Base-by-base conservation (phyloP, 2,329 filamentous ascomycete species). In the Fusarium transvaalense region DNA sequence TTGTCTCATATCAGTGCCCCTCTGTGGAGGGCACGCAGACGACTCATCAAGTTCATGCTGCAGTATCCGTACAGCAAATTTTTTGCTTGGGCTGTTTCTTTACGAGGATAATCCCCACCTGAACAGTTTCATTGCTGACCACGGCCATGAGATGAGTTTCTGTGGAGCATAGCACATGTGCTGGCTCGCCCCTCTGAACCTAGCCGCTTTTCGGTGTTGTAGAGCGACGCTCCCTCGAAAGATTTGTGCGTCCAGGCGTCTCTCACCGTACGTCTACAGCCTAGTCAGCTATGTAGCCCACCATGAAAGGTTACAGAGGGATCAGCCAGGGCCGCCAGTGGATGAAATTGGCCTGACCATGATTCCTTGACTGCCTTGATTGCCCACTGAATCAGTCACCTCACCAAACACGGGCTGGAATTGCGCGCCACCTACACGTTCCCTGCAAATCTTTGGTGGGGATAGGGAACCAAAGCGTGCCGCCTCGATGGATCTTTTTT, bases 331-430 rank as follows among this genome's bases (percentile, higher is more conserved):
- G 34, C 50, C 48, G 23, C 52, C 63, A 68, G 63, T 54, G 56
- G 58, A 47, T 54, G 53, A 39, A 50, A 62, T 56, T 63, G 57
- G 51, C 54, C 45, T 60, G 56, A 52, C 47, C 39, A 42, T 52
- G 53, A 41, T 56, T 47, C 59, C 60, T 73, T 43, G 71, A 53
- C 42, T 65, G 57, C 55, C 61, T 63, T 73, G 71, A 69, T 74
- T 61, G 48, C 56, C 61, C 54, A 55, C 64, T 73, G 67, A 65
- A 72, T 72, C 68, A 72, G 64, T 69, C 67, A 58, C 50, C 46
- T 51, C n/a, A n/a, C 47, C 57, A 29, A 62, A 60, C 68, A 73
- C 71, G 68, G 71, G 62, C 61, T 48, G 61, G 61, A 57, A 51
- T 61, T 64, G 52, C 69, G 64, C 71, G 70, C 72, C 72, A 74